Conservation (phyloP, 768 basidiomycete genomes). For the Tulasnella sp. region DNA sequence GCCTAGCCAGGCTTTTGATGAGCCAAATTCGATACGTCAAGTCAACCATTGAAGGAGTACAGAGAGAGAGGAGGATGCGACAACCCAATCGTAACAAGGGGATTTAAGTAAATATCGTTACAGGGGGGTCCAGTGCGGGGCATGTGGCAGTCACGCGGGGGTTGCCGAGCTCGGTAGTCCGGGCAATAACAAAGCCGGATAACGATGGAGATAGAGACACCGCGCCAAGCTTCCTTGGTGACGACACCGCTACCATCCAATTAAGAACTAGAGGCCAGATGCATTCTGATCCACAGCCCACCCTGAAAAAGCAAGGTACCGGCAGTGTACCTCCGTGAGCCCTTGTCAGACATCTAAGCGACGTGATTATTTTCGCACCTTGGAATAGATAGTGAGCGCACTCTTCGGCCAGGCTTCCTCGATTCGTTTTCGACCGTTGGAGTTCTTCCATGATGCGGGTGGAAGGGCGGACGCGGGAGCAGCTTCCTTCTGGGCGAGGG, state of each 20-base stretch:
- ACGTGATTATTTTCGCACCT: conserved; percentile 14
- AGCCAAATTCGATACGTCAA: conserved; percentile 23
- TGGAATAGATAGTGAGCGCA: conserved; percentile 33
- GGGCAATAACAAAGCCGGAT: not conserved
- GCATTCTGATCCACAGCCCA: conserved; percentile 26
- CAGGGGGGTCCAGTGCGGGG: too few species aligned
- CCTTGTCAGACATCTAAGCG: not conserved
- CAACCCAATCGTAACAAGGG: not conserved
- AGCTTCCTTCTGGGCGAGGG: conserved; percentile 28
- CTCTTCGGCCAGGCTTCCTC: conserved; percentile 33
- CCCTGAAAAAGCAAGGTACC: not conserved
- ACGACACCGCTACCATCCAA: not conserved
- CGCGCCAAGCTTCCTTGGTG: not conserved
- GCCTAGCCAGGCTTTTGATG: not conserved
- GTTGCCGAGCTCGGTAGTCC: too few species aligned
- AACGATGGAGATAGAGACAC: not conserved
- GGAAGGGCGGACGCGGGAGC: conserved; percentile 22
- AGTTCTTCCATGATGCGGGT: conserved; percentile 32
- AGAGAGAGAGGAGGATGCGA: not conserved
- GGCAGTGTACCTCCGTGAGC: not conserved
- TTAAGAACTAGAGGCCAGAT: not conserved
- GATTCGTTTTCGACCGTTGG: conserved; percentile 14
- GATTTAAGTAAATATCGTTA: not conserved
- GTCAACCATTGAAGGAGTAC: not conserved
- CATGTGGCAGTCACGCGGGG: too few species aligned